Evolutionary conservation across 371 early-diverging fungal species (phyloP), one percentile per base, ranked within the genome.

Genomic region (Smittium mucronatum): DNA sequence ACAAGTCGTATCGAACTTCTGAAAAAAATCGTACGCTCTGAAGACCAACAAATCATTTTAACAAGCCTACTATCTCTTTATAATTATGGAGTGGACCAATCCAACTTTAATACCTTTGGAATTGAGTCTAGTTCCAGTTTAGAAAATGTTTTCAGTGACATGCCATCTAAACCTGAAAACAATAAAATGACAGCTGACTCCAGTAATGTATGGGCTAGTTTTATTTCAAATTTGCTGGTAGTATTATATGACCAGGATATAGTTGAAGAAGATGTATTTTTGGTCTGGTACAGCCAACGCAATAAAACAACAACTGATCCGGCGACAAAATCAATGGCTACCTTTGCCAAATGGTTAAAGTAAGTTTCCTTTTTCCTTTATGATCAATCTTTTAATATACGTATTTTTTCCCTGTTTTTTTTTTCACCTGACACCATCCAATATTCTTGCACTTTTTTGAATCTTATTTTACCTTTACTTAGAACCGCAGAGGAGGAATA

Each of bases 211-310:
- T 65, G 65, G 65, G 2, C 28, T 34, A 5, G 15, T 5, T 33
- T 34, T 25, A 65, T 65, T n/a, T 34, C 32, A 26, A 65, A 65
- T 36, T 25, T 65, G 15, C 34, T 65, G 34, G 34, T 34, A 33
- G 36, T 33, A 2, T 65, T 33, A 15, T 65, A 33, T 65, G 15
- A 34, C 8, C 15, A n/a, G 29, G 65, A 65, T 28, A n/a, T 65
- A 2, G n/a, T 65, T 65, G 65, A 65, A 11, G 65, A 65, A 34
- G 65, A 65, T 65, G 1, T 11, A 17, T 65, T 65, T 65, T 31
- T 65, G 5, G 32, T n/a, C 34, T 65, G 65, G 65, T 33, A 33
- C 34, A 11, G 34, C 34, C 1, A 34, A 2, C 2, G n/a, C 17
- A 32, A 61, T 30, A n/a, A 61, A 5, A 32, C 65, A n/a, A 33